These are phyloP conservation scores for Nyssa sinensis DNA, from an alignment of 148 eudicot genomes.

Conservation along the genomic window DNA sequence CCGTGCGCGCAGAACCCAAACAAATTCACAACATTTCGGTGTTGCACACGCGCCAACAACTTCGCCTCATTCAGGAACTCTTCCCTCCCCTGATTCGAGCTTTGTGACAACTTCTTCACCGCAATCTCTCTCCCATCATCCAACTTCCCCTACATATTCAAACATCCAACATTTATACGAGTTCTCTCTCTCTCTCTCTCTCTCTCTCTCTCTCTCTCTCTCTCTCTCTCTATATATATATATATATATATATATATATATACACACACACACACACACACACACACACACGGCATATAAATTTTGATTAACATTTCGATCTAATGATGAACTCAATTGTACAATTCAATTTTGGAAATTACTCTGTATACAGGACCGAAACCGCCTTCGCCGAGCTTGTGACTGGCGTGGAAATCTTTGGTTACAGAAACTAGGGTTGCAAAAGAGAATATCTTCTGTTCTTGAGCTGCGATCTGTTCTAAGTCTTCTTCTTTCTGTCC, in stretches of 20 bases:
- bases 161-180: slow-evolving; percentile 16
- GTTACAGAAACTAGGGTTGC: slow-evolving; percentile 66
- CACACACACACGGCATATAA: not conserved
- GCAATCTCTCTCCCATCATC: slow-evolving; percentile 86
- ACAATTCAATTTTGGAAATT: not conserved
- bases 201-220: no score
- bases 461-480: slow-evolving; percentile 73
- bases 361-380: slow-evolving; percentile 96
- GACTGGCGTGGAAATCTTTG: slow-evolving; percentile 53
- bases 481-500: slow-evolving; percentile 52
- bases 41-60: slow-evolving; percentile 84
- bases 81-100: slow-evolving; percentile 72
- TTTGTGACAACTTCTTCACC: slow-evolving; percentile 72
- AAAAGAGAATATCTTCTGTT: slow-evolving; percentile 60
- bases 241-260: not conserved
- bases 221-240: not conserved
- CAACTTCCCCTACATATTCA: slow-evolving; percentile 62
- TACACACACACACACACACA: not conserved
- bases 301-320: not conserved
- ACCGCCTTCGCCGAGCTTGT: slow-evolving; percentile 94
- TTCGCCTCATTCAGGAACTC: slow-evolving; percentile 92
- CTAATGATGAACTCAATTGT: not conserved
- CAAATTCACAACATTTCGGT: slow-evolving; percentile 88
- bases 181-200: no score
- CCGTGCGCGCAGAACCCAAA: slow-evolving; percentile 78